A percentile compares a stretch with the other conserved stretches of the same genome.
These are phyloP conservation scores for Dioszegia aurantiaca DNA, from an alignment of 768 basidiomycete species.

Conservation along the genomic window DNA sequence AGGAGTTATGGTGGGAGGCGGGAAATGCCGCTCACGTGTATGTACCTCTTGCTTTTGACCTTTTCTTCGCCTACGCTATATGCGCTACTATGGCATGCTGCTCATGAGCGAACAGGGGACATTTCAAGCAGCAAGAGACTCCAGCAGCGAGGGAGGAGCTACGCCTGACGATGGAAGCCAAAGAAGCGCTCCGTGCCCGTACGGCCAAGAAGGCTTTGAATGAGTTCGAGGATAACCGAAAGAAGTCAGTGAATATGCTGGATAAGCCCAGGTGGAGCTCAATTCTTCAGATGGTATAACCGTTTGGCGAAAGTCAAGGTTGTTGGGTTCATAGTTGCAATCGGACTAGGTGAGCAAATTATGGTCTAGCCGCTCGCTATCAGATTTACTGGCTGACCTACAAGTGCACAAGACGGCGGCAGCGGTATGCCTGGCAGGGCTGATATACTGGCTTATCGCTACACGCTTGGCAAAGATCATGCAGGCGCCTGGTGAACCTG, in stretches of 20 bases:
- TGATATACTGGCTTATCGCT: constrained; percentile 40
- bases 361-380: not conserved
- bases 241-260: constrained; percentile 26
- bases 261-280: not conserved
- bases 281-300: constrained; percentile 34
- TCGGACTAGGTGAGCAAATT: constrained; percentile 36
- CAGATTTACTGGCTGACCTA: not conserved
- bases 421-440: constrained; percentile 27
- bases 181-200: constrained; percentile 25
- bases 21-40: constrained; percentile 45
- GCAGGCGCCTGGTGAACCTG: constrained; percentile 16
- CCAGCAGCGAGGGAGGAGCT: constrained; percentile 32
- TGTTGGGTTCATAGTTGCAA: constrained; percentile 30
- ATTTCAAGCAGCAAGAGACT: constrained; percentile 39
- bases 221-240: constrained; percentile 24
- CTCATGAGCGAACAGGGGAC: too few species aligned
- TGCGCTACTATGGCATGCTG: too few species aligned
- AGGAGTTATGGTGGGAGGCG: constrained; percentile 45
- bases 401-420: constrained; percentile 35
- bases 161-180: constrained; percentile 28
- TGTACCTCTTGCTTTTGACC: constrained; percentile 12
- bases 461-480: constrained; percentile 32
- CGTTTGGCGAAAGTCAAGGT: constrained; percentile 37
- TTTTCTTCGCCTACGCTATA: too few species aligned
- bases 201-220: constrained; percentile 30